These are phyloP conservation scores for Periconia sp. DNA, from an alignment of 2,329 filamentous ascomycete species.

Conservation along the genomic window DNA sequence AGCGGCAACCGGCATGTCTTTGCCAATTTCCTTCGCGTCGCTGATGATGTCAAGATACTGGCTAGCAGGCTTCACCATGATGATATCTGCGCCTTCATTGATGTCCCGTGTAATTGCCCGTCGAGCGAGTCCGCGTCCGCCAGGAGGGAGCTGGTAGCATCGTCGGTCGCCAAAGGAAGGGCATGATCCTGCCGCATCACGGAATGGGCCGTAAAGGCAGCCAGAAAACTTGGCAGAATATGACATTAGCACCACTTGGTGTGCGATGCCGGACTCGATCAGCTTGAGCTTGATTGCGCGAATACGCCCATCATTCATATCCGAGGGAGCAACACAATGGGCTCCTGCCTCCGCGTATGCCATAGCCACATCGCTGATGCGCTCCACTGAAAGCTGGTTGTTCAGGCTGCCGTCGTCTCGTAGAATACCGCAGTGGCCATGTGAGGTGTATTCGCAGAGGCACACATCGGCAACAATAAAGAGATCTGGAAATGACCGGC, in stretches of 20 bases:
- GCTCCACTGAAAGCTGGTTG: constrained; percentile 90
- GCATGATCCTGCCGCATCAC: constrained; percentile 88
- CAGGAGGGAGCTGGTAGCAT: constrained; percentile 95
- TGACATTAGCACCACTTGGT: constrained; percentile 92
- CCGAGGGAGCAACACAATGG: constrained; percentile 94
- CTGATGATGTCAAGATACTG: constrained; percentile 98
- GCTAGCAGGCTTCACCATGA: constrained; percentile 98
- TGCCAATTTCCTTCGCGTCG: constrained; percentile 92
- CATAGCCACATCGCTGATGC: constrained; percentile 96
- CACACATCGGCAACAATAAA: constrained; percentile 95
- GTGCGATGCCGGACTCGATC: constrained; percentile 91
- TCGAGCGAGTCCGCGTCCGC: constrained; percentile 87
- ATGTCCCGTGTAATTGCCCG: constrained; percentile 91
- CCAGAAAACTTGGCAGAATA: constrained; percentile 98
- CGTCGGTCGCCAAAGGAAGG: constrained; percentile 93
- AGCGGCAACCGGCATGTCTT: constrained; percentile 89
- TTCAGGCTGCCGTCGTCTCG: constrained; percentile 91
- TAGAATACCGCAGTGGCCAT: constrained; percentile 96
- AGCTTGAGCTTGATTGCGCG: constrained; percentile 97
- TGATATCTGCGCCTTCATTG: constrained; percentile 91
- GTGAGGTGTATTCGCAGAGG: constrained; percentile 97
- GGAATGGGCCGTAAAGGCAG: constrained; percentile 95
- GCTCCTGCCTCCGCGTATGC: constrained; percentile 95
- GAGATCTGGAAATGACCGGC: constrained; percentile 83
- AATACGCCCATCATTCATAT: constrained; percentile 99